These are phyloP conservation scores for Escovopsis sp. DNA, from an alignment of 2,329 filamentous ascomycete genomes.

Conservation along the genomic window DNA sequence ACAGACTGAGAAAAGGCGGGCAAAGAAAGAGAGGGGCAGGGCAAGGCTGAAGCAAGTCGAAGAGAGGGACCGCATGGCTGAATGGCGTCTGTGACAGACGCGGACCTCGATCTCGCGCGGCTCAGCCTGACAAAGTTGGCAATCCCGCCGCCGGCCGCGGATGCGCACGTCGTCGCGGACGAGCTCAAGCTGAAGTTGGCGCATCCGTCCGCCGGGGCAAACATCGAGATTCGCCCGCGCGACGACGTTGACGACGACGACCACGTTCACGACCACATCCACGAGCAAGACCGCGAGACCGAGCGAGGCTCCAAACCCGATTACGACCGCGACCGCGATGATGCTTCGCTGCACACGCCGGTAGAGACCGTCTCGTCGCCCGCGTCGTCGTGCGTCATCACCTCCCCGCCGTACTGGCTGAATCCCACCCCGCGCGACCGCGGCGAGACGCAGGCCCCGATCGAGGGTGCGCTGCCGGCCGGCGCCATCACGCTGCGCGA, in stretches of 20 bases:
- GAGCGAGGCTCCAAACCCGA: background rate
- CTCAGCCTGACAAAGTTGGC: conserved; percentile 8
- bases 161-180: background rate
- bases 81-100: conserved; percentile 20
- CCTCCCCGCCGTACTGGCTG: conserved; percentile 31
- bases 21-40: too few species aligned
- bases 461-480: conserved; percentile 31
- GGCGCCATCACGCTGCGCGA: conserved; percentile 48
- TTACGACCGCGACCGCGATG: conserved; percentile 3
- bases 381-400: conserved; percentile 16
- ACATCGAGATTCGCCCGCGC: background rate
- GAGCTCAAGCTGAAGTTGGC: background rate
- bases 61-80: conserved; percentile 13
- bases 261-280: background rate
- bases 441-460: conserved; percentile 29
- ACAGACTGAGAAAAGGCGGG: too few species aligned
- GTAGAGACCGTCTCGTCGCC: conserved; percentile 11
- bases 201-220: too few species aligned
- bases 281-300: too few species aligned
- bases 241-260: background rate
- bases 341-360: background rate
- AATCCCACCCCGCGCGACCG: conserved; percentile 21
- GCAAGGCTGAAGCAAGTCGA: too few species aligned
- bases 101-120: conserved; percentile 12
- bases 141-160: background rate